phyloP scores from a whole-genome alignment of 23 red algal genomes.

The Gracilaria gracilis region DNA sequence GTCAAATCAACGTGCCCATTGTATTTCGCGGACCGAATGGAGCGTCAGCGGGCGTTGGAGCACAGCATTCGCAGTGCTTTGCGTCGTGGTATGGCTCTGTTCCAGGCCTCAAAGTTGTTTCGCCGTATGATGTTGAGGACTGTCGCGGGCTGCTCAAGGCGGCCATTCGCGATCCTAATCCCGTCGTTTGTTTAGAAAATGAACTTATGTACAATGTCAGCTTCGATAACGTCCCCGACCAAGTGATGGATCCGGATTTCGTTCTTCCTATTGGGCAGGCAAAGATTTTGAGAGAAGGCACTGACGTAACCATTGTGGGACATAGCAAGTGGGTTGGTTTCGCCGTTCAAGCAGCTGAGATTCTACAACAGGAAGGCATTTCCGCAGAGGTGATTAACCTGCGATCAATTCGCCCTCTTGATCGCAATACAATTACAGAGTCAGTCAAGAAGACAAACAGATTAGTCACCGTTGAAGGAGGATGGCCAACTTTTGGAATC shows the following conservation, averaged over 20 bases:
- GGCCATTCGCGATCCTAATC: slow-evolving; percentile 91
- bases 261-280: slow-evolving; percentile 90
- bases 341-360: slow-evolving; percentile 83
- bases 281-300: slow-evolving; percentile 93
- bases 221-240: slow-evolving; percentile 80
- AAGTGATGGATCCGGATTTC: slow-evolving; percentile 90
- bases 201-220: slow-evolving; percentile 96
- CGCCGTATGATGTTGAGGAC: slow-evolving; percentile 96
- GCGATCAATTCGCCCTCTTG: slow-evolving; percentile 96
- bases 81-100: slow-evolving; percentile 94
- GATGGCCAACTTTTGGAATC: slow-evolving; percentile 94
- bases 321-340: slow-evolving; percentile 79
- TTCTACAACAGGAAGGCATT: slow-evolving; percentile 80
- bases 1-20: slow-evolving; percentile 92
- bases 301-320: slow-evolving; percentile 91
- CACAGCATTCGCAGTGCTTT: slow-evolving; percentile 98
- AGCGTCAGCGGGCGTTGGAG: slow-evolving; percentile 85
- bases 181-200: slow-evolving; percentile 93
- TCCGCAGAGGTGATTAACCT: slow-evolving; percentile 97
- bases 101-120: slow-evolving; percentile 97
- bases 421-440: slow-evolving; percentile 82
- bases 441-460: slow-evolving; percentile 95
- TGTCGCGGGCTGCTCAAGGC: slow-evolving; percentile 88
- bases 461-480: slow-evolving; percentile 95
- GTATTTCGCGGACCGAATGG: slow-evolving; percentile 99